A percentile compares a stretch with the other conserved stretches of the same genome.
These are phyloP conservation scores for Eucalyptus marginata DNA, from an alignment of 345 rosid species.

Conservation along the genomic window DNA sequence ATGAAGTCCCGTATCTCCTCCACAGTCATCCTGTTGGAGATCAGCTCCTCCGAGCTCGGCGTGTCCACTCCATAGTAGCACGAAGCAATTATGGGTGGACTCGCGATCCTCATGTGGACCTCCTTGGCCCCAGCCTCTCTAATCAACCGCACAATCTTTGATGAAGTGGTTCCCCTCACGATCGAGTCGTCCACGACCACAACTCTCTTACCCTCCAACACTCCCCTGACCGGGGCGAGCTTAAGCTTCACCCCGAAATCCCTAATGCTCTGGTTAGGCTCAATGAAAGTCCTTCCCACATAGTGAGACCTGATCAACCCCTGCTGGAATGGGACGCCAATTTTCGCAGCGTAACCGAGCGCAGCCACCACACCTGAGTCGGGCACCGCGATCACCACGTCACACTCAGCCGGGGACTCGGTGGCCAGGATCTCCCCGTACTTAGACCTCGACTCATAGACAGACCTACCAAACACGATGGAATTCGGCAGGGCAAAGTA, in stretches of 20 bases:
- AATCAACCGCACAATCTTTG: constrained; percentile 76
- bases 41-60: constrained; percentile 81
- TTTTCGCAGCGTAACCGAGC: constrained; percentile 76
- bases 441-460: constrained; percentile 56
- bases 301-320: constrained; percentile 92
- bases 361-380: constrained; percentile 99
- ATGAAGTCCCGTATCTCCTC: constrained; percentile 69
- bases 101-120: constrained; percentile 95
- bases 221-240: constrained; percentile 75
- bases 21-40: constrained; percentile 78
- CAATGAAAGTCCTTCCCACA: constrained; percentile 92
- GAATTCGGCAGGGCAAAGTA: constrained; percentile 87
- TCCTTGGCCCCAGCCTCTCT: constrained; percentile 90
- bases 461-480: constrained; percentile 76
- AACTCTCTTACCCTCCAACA: constrained; percentile 80
- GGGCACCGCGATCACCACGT: constrained; percentile 93
- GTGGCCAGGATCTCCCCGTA: constrained; percentile 84
- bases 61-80: constrained; percentile 98
- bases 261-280: constrained; percentile 88
- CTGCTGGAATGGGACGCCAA: constrained; percentile 77
- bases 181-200: constrained; percentile 97
- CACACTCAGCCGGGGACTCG: constrained; percentile 73
- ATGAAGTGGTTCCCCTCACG: constrained; percentile 89
- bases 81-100: constrained; percentile 78
- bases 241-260: constrained; percentile 97